These are phyloP conservation scores for Gossypium herbaceum DNA, from an alignment of 345 rosid genomes.

Conservation along the genomic window DNA sequence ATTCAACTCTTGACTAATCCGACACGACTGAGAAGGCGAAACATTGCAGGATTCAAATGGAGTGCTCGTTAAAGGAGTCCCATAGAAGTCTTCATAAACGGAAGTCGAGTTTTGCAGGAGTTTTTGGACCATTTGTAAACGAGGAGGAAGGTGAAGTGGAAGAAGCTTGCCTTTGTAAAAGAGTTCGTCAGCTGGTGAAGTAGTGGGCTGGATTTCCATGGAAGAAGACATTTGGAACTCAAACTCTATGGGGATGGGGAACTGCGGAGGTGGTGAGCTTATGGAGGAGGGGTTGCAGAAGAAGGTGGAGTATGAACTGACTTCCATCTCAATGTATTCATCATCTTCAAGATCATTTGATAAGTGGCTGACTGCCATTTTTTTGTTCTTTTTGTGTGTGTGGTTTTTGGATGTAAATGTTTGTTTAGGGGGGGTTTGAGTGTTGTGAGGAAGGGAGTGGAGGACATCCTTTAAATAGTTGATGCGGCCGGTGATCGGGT, in stretches of 20 bases:
- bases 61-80: slow-evolving; percentile 64
- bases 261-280: slow-evolving; percentile 41
- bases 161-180: slow-evolving; percentile 95
- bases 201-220: slow-evolving; percentile 39
- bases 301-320: slow-evolving; percentile 52
- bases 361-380: slow-evolving; percentile 47
- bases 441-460: slow-evolving; percentile 15
- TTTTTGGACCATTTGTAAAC: slow-evolving; percentile 66
- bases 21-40: slow-evolving; percentile 71
- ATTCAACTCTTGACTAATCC: slow-evolving; percentile 66
- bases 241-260: slow-evolving; percentile 49
- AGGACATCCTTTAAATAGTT: slow-evolving; percentile 27
- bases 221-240: slow-evolving; percentile 79
- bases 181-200: slow-evolving; percentile 92
- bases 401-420: background rate
- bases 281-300: slow-evolving; percentile 27
- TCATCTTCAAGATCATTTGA: slow-evolving; percentile 56
- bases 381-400: background rate
- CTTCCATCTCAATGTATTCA: slow-evolving; percentile 92
- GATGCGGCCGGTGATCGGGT: slow-evolving; percentile 1
- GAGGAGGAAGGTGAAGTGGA: slow-evolving; percentile 81
- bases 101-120: slow-evolving; percentile 45
- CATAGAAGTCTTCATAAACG: slow-evolving; percentile 37
- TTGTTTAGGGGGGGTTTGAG: background rate
- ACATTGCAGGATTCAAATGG: slow-evolving; percentile 84